These are phyloP conservation scores for Calocybe indica DNA, from an alignment of 768 basidiomycete species.

Conservation along the genomic window DNA sequence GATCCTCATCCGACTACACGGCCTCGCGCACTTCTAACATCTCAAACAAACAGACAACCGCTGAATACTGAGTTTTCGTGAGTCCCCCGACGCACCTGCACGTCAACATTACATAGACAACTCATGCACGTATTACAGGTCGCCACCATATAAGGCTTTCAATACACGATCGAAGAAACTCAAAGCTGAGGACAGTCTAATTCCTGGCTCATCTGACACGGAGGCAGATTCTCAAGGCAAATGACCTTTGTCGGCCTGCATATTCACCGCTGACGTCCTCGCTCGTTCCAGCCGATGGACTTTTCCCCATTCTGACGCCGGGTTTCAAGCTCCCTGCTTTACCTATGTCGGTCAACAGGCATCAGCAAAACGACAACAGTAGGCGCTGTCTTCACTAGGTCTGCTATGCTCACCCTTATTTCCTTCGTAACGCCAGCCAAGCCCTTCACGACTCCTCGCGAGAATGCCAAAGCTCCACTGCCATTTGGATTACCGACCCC, in stretches of 20 bases:
- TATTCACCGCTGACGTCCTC: neutral
- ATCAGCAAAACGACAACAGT: too few species aligned
- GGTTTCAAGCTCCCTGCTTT: conserved; percentile 7
- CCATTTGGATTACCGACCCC: too few species aligned
- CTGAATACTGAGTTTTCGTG: neutral
- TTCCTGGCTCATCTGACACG: conserved; percentile 26
- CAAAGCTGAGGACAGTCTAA: conserved; percentile 8
- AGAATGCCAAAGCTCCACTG: too few species aligned
- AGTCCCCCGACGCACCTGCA: too few species aligned
- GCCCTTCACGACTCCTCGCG: too few species aligned
- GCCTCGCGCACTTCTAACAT: conserved; percentile 13
- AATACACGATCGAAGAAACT: conserved; percentile 3
- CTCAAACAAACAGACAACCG: conserved; percentile 11
- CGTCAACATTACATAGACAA: too few species aligned
- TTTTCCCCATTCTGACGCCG: neutral
- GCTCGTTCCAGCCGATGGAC: conserved; percentile 2
- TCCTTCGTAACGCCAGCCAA: too few species aligned
- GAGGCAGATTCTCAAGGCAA: conserved; percentile 36
- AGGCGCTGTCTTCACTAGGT: too few species aligned
- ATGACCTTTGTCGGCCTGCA: neutral
- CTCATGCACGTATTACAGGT: neutral
- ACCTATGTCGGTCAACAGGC: neutral
- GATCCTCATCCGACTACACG: conserved; percentile 8
- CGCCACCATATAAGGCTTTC: conserved; percentile 1
- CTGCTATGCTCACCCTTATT: too few species aligned